phyloP scores from a whole-genome alignment of 192 early-diverging fungal species.

The Coemansia guatemalensis region DNA sequence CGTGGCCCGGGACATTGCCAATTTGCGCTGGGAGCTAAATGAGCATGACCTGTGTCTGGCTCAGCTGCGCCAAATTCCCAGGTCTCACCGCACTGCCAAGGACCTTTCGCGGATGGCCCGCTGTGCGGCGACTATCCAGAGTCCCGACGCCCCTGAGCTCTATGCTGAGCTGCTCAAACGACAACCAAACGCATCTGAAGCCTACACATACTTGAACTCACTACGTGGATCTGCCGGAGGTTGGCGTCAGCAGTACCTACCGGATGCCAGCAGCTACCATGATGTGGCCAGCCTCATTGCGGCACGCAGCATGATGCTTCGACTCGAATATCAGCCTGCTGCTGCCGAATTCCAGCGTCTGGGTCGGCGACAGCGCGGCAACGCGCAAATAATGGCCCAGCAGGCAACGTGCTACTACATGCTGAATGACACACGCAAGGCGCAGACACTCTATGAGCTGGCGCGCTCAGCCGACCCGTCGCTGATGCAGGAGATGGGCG shows the following conservation, averaged over 20 bases:
- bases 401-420: slow-evolving; percentile 40
- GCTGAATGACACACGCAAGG: slow-evolving; percentile 17
- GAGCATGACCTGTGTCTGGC: slow-evolving; percentile 48
- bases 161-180: slow-evolving; percentile 22
- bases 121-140: slow-evolving; percentile 30
- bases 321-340: slow-evolving; percentile 28
- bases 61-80: slow-evolving; percentile 50
- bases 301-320: slow-evolving; percentile 19
- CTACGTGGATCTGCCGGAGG: neutral
- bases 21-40: slow-evolving; percentile 32
- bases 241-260: neutral
- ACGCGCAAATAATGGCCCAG: slow-evolving; percentile 30
- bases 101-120: slow-evolving; percentile 45
- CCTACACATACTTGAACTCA: slow-evolving; percentile 14
- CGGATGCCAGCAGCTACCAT: slow-evolving; percentile 20
- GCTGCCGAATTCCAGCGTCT: slow-evolving; percentile 16
- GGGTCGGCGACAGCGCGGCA: slow-evolving; percentile 17
- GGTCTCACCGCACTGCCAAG: slow-evolving; percentile 16
- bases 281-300: slow-evolving; percentile 24
- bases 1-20: slow-evolving; percentile 39
- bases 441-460: slow-evolving; percentile 24
- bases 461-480: slow-evolving; percentile 23
- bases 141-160: slow-evolving; percentile 25
- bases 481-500: slow-evolving; percentile 36
- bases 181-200: slow-evolving; percentile 44